Base-by-base conservation (phyloP, 306 rosid genomes). In the Cucumis cinereus region DNA sequence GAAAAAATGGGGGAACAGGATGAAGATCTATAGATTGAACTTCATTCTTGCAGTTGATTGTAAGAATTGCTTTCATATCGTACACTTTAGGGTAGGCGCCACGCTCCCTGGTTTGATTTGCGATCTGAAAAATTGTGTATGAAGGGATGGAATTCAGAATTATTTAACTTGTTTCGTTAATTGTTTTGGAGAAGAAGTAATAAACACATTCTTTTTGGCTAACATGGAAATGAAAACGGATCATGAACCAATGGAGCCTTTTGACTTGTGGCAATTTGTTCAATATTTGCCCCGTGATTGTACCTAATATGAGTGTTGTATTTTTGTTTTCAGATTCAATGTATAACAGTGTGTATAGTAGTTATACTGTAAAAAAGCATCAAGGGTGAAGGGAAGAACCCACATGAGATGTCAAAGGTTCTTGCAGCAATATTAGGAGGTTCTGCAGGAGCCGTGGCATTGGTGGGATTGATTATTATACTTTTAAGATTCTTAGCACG, bases 381-480 rank as follows among this genome's bases (percentile, higher is more conserved):
- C 87, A 83, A 59, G 86, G 85, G 83, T 89, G 92, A 88, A 88
- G 88, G 76, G 87, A 74, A 74, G 49, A 63, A 77, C 85, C 85
- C 80, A 81, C 77, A 84, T 86, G 87, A 87, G 87, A 93, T 93
- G 98, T 93, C 98, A 89, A 81, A 83, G 85, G 61, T 81, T 85
- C 98, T 86, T 88, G 97, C 97, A 84, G 96, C 97, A 79, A 79
- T 88, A 82, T 30, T 91, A 59, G 97, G 97, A 88, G 97, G 93
- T 82, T 90, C 92, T 91, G 97, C 97, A 83, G 98, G 96, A 87
- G 97, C 90, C 83, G 90, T 88, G 96, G 87, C 95, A 87, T 88
- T 93, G 90, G 92, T 89, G 78, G 93, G 90, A 83, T 81, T 91
- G 68, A 62, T 77, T 77, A 82, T 91, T 77, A 66, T 88, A 79